Percentiles rank a stretch among this genome's conserved stretches.
phyloP scores from a whole-genome alignment of 768 basidiomycete species.

The Lentinula guzmanii region DNA sequence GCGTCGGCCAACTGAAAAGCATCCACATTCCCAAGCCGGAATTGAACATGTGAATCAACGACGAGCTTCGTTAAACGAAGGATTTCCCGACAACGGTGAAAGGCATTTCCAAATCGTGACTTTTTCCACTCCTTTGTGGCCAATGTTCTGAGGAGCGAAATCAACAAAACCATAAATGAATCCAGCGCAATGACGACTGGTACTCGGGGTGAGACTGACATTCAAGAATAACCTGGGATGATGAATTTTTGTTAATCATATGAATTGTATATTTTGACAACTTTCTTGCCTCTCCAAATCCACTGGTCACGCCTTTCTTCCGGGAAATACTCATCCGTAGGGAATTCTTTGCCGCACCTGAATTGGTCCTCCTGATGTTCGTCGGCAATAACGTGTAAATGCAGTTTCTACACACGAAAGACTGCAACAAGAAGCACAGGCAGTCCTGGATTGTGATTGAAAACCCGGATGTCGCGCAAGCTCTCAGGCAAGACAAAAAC shows the following conservation, averaged over 20 bases:
- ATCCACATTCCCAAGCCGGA: slow-evolving; percentile 96
- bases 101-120: slow-evolving; percentile 99
- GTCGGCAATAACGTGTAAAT: slow-evolving; percentile 56
- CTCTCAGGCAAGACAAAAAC: slow-evolving; percentile 92
- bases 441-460: slow-evolving; percentile 94
- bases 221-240: slow-evolving; percentile 67
- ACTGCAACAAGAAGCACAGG: slow-evolving; percentile 85
- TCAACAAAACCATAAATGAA: background rate
- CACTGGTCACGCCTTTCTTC: no score
- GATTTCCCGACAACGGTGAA: slow-evolving; percentile 97
- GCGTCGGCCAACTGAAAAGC: slow-evolving; percentile 99
- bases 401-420: slow-evolving; percentile 81
- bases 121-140: slow-evolving; percentile 99
- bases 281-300: no score
- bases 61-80: slow-evolving; percentile 96
- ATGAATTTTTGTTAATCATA: background rate
- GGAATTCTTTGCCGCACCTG: no score
- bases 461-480: slow-evolving; percentile 92
- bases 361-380: no score
- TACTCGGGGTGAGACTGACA: slow-evolving; percentile 92
- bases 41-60: slow-evolving; percentile 98
- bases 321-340: no score
- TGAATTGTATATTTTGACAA: no score
- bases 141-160: slow-evolving; percentile 60
- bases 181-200: slow-evolving; percentile 71